Evolutionary conservation across 495 filamentous ascomycete genomes (phyloP).

Genomic region (Halenospora varia): DNA sequence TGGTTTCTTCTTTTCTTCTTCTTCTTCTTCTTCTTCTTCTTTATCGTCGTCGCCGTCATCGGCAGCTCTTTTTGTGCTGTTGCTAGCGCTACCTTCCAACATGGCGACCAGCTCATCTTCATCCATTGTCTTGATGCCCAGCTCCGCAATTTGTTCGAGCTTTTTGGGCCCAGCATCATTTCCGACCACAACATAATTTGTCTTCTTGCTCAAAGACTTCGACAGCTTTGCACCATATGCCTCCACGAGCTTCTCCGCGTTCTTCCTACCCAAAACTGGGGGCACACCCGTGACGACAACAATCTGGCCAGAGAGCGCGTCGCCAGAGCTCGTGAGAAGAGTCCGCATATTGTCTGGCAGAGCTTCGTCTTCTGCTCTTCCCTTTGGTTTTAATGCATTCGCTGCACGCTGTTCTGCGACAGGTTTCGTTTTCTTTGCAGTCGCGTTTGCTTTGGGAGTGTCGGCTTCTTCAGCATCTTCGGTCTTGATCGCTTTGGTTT

Average conservation of each 20-base stretch:
- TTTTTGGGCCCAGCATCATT: slow-evolving; percentile 15
- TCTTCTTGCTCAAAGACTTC: slow-evolving; percentile 6
- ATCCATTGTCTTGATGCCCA: slow-evolving; percentile 1
- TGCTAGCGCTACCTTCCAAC: slow-evolving; percentile 3
- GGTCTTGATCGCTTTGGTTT: neutral
- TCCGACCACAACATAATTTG: slow-evolving; percentile 8
- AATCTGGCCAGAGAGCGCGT: neutral
- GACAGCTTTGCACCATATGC: slow-evolving; percentile 7
- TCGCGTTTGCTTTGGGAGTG: neutral
- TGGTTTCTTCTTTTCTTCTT: neutral
- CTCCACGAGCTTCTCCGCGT: slow-evolving; percentile 3
- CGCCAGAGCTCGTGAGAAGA: slow-evolving; percentile 1
- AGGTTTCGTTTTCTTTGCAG: slow-evolving; percentile 5
- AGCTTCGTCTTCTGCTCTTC: neutral
- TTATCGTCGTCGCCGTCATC: neutral
- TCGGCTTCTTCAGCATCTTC: neutral
- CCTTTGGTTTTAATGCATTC: neutral
- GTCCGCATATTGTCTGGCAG: slow-evolving; percentile 9
- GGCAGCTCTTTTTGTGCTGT: neutral
- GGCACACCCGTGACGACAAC: slow-evolving; percentile 12
- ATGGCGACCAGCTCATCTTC: slow-evolving; percentile 5
- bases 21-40: neutral
- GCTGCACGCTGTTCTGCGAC: slow-evolving; percentile 1
- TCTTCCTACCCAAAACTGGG: slow-evolving; percentile 6
- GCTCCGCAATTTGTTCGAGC: slow-evolving; percentile 8